Evolutionary conservation across 2,329 filamentous ascomycete species (phyloP), one percentile per base, ranked within the genome.

Genomic region (Colletotrichum salicis): DNA sequence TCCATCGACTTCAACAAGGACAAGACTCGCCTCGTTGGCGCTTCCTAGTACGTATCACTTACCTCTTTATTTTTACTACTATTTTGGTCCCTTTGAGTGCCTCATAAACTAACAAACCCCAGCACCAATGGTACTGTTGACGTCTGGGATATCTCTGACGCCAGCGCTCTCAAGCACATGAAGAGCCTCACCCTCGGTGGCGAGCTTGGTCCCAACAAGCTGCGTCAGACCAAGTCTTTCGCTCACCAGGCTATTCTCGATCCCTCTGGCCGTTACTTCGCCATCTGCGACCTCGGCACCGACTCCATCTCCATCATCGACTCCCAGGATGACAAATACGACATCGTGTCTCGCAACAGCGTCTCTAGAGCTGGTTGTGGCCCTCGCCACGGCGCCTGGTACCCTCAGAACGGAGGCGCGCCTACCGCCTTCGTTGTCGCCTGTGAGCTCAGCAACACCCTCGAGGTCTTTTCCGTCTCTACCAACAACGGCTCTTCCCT

Each of bases 361-460:
- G 78, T 85, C 67, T 73, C 75, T 27, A 79, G 80, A 12, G 75
- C 79, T 12, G 84, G 84, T 68, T 83, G 82, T 51, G 86, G 86
- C 0, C 87, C 87, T 4, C 86, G 87, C 22, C 87, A 88, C 75
- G 86, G 85, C 60, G 81, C 81, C 74, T 88, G 87, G 79, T 83
- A 84, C 77, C 81, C 80, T 1, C 65, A 75, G n/a, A 79, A 78
- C 8, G 75, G 66, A 11, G 67, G 75, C 51, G 55, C 73, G 63
- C 80, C 83, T 19, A 84, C 82, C 2, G 85, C 86, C 80, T 88
- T 86, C 81, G 76, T 84, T 22, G 75, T 87, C 37, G 81, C 82
- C 41, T 85, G 84, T 76, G 86, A 88, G 80, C 76, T 85, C 15
- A 79, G 78, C 74, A 88, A 83, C 80, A 67, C 82, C 54, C 78